A percentile compares a stretch with the other conserved stretches of the same genome.
These are phyloP conservation scores for Penicillium glabrum DNA, from an alignment of 2,329 filamentous ascomycete species.

Conservation along the genomic window DNA sequence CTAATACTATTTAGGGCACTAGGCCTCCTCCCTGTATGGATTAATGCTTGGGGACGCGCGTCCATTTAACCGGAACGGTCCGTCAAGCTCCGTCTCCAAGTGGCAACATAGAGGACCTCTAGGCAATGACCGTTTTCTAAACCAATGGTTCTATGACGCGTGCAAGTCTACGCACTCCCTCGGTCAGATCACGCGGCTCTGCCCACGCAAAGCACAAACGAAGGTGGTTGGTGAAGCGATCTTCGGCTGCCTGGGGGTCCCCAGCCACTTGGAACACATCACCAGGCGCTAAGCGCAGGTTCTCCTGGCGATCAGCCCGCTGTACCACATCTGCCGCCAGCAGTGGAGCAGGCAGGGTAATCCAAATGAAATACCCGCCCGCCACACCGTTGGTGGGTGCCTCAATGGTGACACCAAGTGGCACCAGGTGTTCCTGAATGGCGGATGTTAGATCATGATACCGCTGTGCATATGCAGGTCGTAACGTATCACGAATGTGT, in stretches of 20 bases:
- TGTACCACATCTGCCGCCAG: conserved; percentile 57
- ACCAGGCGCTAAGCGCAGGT: conserved; percentile 67
- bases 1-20: not conserved
- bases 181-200: conserved; percentile 62
- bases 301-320: conserved; percentile 61
- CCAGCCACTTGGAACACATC: conserved; percentile 67
- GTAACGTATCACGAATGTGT: conserved; percentile 55
- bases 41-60: not conserved
- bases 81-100: not conserved
- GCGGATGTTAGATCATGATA: conserved; percentile 59
- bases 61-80: not conserved
- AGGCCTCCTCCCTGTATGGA: not conserved
- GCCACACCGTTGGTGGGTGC: conserved; percentile 43
- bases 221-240: conserved; percentile 60
- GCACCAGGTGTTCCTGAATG: conserved; percentile 60
- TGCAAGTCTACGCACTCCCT: conserved; percentile 67
- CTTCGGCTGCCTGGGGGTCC: conserved; percentile 50
- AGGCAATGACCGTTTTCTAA: not conserved
- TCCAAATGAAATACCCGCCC: conserved; percentile 86
- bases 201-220: conserved; percentile 74
- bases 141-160: conserved; percentile 17
- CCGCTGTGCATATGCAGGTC: conserved; percentile 56
- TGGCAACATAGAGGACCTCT: not conserved
- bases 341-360: conserved; percentile 60
- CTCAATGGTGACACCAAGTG: conserved; percentile 55